Conservation (phyloP, 345 rosid species). For the Eucalyptus lansdowneana region DNA sequence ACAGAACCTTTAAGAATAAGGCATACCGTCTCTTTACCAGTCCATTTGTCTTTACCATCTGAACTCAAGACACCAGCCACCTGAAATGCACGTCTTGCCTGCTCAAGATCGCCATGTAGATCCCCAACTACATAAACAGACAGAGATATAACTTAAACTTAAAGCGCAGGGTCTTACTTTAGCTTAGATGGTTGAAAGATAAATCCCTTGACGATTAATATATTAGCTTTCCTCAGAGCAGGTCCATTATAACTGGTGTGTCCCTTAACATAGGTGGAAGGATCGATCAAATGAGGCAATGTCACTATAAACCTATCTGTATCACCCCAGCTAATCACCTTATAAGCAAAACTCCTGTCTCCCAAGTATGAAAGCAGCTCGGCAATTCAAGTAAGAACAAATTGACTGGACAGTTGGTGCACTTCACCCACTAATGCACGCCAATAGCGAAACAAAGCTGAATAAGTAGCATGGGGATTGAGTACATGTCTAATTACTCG, state of each 20-base stretch:
- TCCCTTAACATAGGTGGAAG: neutral
- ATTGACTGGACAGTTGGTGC: neutral
- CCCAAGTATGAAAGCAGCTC: neutral
- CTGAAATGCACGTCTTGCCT: constrained; percentile 72
- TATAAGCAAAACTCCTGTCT: neutral
- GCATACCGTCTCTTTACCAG: constrained; percentile 64
- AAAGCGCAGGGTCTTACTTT: neutral
- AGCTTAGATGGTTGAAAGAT: neutral
- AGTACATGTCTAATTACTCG: neutral
- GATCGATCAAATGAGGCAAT: neutral
- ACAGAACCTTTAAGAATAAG: neutral
- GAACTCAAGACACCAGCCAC: constrained; percentile 76
- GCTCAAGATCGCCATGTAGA: constrained; percentile 77
- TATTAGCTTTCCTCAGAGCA: neutral
- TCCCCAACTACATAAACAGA: constrained; percentile 49
- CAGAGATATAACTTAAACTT: neutral
- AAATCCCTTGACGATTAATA: neutral
- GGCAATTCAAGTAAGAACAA: neutral
- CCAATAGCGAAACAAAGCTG: neutral
- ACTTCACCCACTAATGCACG: neutral
- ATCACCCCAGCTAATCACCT: neutral
- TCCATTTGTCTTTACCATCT: constrained; percentile 66
- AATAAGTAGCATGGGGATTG: neutral
- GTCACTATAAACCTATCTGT: neutral
- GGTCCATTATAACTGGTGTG: neutral